Evolutionary conservation across 202 grass and related monocot genomes (phyloP), one percentile per base, ranked within the genome.

Genomic region (Saccharum hybrid): DNA sequence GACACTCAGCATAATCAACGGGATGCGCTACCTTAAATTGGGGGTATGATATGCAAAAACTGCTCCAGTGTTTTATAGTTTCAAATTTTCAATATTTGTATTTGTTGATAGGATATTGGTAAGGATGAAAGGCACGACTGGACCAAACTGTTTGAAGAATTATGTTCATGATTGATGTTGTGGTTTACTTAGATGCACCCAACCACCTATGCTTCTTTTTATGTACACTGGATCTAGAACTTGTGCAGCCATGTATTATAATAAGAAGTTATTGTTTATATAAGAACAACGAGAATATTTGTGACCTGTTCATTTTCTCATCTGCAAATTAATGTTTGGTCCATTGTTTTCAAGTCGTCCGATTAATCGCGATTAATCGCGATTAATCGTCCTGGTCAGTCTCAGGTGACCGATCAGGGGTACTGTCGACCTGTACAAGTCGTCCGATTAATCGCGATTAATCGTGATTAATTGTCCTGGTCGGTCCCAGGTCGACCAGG

Each of bases 11-110:
- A 94, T 98, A 82, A 98, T 98, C 40, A 98, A 98, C 41, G 96
- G 96, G 81, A 94, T 96, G 96, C 93, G 93, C 78, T 98, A 98
- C 84, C 96, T 98, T 79, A 98, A 98, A 84, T 79, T 98, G 75
- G 96, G 96, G 93, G 96, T 96, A 92, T 77, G 78, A 85, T 72
- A 70, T 48, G 43, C 85, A 69, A 37, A 61, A 45, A 71, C 18
- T 10, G 2, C 15, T 57, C 77, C 21, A 59, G 26, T 81, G 39
- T 31, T 71, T 78, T 49, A 78, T 74, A 71, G 12, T 87, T 83
- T 76, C 61, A 51, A 61, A 71, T 9, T 87, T 83, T 76, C 61
- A 51, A 61, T 81, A 72, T 79, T 43, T 54, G n/a, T 30, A 4
- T 42, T 46, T 83, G 56, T 84, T 84, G 68, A 74, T 74, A 65